phyloP scores from a whole-genome alignment of 129 eudicot genomes.

The Lonicera japonica region DNA sequence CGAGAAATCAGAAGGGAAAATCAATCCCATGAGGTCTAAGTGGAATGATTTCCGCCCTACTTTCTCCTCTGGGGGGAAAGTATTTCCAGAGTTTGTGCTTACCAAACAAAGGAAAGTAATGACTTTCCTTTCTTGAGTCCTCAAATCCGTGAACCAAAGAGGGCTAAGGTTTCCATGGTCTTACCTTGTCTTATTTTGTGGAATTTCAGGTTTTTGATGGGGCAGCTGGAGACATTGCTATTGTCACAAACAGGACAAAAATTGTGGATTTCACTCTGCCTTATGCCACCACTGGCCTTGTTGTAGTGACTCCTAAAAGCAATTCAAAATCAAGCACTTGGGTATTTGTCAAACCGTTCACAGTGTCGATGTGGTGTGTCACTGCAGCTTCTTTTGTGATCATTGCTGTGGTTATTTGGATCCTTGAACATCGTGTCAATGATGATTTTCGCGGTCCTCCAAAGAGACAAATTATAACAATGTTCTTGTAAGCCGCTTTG shows the following conservation, averaged over 20 bases:
- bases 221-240: conserved; percentile 80
- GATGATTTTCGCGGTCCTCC: conserved; percentile 82
- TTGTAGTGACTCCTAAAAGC: conserved; percentile 57
- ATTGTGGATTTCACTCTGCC: conserved; percentile 86
- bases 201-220: conserved; percentile 59
- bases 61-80: no score
- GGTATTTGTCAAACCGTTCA: conserved; percentile 72
- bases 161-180: background rate
- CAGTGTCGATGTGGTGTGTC: conserved; percentile 54
- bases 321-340: conserved; percentile 44
- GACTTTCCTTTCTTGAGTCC: no score
- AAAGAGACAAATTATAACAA: conserved; percentile 51
- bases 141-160: background rate
- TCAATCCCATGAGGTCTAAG: no score
- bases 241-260: conserved; percentile 64
- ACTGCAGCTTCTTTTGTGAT: conserved; percentile 50
- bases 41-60: no score
- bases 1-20: no score
- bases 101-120: background rate
- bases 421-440: conserved; percentile 74
- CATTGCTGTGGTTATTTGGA: conserved; percentile 68
- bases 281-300: conserved; percentile 64
- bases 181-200: background rate
- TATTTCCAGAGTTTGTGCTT: no score
- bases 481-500: conserved; percentile 40